These are phyloP conservation scores for Metarhizium robertsii DNA, from an alignment of 2,329 filamentous ascomycete species.

Conservation along the genomic window DNA sequence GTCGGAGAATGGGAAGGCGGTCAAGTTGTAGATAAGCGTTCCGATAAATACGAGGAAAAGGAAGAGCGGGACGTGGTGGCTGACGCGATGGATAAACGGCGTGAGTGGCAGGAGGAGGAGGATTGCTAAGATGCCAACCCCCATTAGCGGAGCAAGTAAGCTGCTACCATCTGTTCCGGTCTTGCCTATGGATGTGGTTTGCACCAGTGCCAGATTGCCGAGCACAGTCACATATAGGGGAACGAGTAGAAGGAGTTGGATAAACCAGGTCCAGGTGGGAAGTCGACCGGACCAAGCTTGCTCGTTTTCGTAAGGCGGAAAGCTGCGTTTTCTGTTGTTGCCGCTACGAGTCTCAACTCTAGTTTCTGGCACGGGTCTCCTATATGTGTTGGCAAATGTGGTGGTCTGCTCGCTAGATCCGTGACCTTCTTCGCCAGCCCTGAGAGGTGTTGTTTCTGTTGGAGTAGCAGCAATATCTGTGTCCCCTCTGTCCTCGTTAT, in stretches of 20 bases:
- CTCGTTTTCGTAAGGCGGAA: slow-evolving; percentile 54
- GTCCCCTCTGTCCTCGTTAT: slow-evolving; percentile 4
- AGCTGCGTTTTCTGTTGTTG: slow-evolving; percentile 13
- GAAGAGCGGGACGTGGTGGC: slow-evolving; percentile 71
- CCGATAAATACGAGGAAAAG: slow-evolving; percentile 63
- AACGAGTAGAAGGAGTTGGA: slow-evolving; percentile 74
- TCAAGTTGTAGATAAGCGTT: slow-evolving; percentile 77
- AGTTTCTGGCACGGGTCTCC: slow-evolving; percentile 32
- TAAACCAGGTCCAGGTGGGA: slow-evolving; percentile 76
- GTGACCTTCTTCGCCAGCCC: slow-evolving; percentile 24
- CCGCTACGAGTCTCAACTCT: slow-evolving; percentile 9
- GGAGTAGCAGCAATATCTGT: slow-evolving; percentile 22
- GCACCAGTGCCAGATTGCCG: slow-evolving; percentile 64
- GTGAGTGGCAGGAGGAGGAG: slow-evolving; percentile 66
- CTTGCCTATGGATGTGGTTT: slow-evolving; percentile 65
- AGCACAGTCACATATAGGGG: slow-evolving; percentile 70
- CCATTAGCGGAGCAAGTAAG: slow-evolving; percentile 61
- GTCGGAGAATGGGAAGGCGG: slow-evolving; percentile 79
- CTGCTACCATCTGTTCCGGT: slow-evolving; percentile 77
- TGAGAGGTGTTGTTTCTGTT: slow-evolving; percentile 47
- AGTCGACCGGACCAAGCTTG: slow-evolving; percentile 77
- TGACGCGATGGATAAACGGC: slow-evolving; percentile 81
- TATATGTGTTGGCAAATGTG: slow-evolving; percentile 47
- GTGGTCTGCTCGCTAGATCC: slow-evolving; percentile 29
- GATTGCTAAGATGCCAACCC: slow-evolving; percentile 58